phyloP scores from a whole-genome alignment of 140 eudicot genomes.

The Bidens hawaiensis region DNA sequence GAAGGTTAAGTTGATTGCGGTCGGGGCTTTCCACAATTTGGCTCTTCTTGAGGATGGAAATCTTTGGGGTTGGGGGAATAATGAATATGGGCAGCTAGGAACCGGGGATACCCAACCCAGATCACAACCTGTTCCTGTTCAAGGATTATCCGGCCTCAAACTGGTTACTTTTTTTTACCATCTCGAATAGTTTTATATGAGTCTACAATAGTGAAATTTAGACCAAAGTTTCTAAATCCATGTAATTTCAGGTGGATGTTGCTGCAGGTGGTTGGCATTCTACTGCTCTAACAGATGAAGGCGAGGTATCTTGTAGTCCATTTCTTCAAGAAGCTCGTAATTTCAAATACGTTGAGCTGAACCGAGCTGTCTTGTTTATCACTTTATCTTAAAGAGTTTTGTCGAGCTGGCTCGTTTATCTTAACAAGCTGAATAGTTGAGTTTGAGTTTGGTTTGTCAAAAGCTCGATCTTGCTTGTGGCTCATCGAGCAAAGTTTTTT shows the following conservation, averaged over 20 bases:
- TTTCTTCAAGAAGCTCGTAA: background rate
- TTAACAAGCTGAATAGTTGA: no score
- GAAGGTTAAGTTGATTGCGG: slow-evolving; percentile 85
- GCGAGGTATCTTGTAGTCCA: slow-evolving; percentile 58
- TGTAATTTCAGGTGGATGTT: slow-evolving; percentile 68
- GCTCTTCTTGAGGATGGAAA: slow-evolving; percentile 87
- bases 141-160: slow-evolving; percentile 77
- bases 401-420: no score
- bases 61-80: slow-evolving; percentile 96
- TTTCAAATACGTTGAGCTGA: background rate
- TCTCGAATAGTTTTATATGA: background rate
- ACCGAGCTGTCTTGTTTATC: no score
- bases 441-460: no score
- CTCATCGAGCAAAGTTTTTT: no score
- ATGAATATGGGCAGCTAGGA: slow-evolving; percentile 97
- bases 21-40: slow-evolving; percentile 97
- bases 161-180: slow-evolving; percentile 45
- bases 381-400: no score
- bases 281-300: slow-evolving; percentile 86
- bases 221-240: slow-evolving; percentile 9
- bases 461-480: no score
- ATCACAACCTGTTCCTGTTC: slow-evolving; percentile 93
- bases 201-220: background rate
- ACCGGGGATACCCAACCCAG: slow-evolving; percentile 99
- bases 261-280: slow-evolving; percentile 99